Evolutionary conservation across 768 basidiomycete genomes (phyloP).

Genomic region (Kwoniella pini): DNA sequence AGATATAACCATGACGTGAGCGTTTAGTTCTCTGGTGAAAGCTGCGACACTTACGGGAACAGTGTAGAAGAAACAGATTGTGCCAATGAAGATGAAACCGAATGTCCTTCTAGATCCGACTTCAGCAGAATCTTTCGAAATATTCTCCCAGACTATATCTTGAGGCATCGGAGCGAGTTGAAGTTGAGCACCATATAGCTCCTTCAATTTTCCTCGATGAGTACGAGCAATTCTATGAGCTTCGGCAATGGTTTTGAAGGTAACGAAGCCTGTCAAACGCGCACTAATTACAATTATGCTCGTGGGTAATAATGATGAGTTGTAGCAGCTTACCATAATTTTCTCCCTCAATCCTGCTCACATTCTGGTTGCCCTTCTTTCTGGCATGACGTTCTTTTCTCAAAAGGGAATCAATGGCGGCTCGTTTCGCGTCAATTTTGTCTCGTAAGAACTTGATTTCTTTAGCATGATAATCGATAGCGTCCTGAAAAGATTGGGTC

Average conservation of each 20-base stretch:
- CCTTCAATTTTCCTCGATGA: constrained; percentile 52
- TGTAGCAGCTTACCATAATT: constrained; percentile 60
- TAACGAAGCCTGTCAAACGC: constrained; percentile 41
- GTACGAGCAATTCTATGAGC: constrained; percentile 55
- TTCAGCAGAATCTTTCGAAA: constrained; percentile 71
- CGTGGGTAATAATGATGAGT: too few species aligned
- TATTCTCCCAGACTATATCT: constrained; percentile 75
- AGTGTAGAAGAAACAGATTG: constrained; percentile 92
- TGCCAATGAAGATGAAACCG: constrained; percentile 74
- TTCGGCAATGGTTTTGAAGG: constrained; percentile 54
- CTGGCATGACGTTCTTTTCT: constrained; percentile 64
- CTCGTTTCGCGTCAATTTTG: constrained; percentile 59
- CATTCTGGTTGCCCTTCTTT: constrained; percentile 50
- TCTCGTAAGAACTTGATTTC: constrained; percentile 60
- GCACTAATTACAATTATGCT: background rate
- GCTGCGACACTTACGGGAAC: constrained; percentile 61
- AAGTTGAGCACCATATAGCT: constrained; percentile 50
- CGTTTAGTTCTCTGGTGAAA: background rate
- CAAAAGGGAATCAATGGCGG: constrained; percentile 56
- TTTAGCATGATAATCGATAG: constrained; percentile 78
- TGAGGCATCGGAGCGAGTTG: constrained; percentile 54
- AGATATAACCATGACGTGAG: background rate
- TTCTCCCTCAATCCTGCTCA: constrained; percentile 61
- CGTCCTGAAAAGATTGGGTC: constrained; percentile 63
- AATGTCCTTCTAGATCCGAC: constrained; percentile 66